Conservation (phyloP, 2,329 filamentous ascomycete genomes). For the Diaporthe batatas region DNA sequence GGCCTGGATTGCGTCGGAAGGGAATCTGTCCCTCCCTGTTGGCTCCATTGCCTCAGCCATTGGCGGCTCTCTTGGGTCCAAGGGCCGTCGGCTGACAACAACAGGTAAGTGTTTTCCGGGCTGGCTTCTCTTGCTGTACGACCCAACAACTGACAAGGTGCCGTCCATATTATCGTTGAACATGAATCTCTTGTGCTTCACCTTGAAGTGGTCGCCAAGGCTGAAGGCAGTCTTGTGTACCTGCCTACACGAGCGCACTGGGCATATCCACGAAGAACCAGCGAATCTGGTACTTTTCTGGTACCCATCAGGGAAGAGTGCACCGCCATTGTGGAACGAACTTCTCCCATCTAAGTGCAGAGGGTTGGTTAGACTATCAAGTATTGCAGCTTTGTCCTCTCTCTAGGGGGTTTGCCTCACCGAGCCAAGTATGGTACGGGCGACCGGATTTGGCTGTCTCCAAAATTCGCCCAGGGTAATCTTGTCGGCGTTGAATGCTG, state of each 20-base stretch:
- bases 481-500: slow-evolving; percentile 23
- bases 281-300: slow-evolving; percentile 8
- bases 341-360: background rate
- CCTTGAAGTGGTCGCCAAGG: slow-evolving; percentile 36
- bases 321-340: slow-evolving; percentile 15
- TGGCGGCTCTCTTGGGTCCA: slow-evolving; percentile 39
- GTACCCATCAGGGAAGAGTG: slow-evolving; percentile 37
- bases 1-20: background rate
- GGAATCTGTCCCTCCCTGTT: background rate
- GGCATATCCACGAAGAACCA: slow-evolving; percentile 34
- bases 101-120: slow-evolving; percentile 38
- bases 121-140: slow-evolving; percentile 17
- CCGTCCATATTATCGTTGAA: slow-evolving; percentile 51
- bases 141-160: slow-evolving; percentile 46
- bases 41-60: slow-evolving; percentile 27
- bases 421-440: slow-evolving; percentile 23
- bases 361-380: background rate
- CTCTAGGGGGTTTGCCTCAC: background rate
- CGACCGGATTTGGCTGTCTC: slow-evolving; percentile 15
- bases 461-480: slow-evolving; percentile 31
- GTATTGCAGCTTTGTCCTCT: background rate
- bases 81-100: slow-evolving; percentile 44
- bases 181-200: slow-evolving; percentile 42
- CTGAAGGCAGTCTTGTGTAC: slow-evolving; percentile 6
- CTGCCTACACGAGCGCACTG: slow-evolving; percentile 37